These are phyloP conservation scores for Vitis rupestris DNA, from an alignment of 164 flowering plant genomes.

Conservation along the genomic window DNA sequence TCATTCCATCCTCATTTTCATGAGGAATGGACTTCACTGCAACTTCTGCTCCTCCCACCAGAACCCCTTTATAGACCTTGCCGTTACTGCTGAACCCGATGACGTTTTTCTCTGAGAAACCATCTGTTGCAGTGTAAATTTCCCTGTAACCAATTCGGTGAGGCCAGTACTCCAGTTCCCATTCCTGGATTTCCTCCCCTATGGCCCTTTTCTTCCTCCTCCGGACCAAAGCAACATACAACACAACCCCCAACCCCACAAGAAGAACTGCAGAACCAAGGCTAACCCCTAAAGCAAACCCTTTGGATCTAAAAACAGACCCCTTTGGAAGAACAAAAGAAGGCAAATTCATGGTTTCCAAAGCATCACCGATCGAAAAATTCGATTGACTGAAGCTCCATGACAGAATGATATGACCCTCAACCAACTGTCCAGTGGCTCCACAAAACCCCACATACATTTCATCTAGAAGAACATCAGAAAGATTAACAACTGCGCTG, in stretches of 20 bases:
- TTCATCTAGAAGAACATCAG: conserved; percentile 51
- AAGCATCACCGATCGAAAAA: conserved; percentile 31
- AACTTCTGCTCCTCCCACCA: conserved; percentile 28
- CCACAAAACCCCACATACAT: conserved; percentile 71
- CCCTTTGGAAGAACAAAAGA: conserved; percentile 28
- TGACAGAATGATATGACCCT: conserved; percentile 50
- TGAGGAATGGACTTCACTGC: conserved; percentile 44
- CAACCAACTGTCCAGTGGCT: conserved; percentile 44
- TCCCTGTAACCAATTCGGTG: conserved; percentile 40
- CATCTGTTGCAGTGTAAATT: conserved; percentile 34
- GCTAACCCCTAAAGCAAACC: conserved; percentile 28
- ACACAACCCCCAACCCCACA: not conserved
- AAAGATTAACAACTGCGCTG: conserved; percentile 35
- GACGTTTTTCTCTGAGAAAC: conserved; percentile 35
- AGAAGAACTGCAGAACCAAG: conserved; percentile 5
- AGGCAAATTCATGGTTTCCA: conserved; percentile 34
- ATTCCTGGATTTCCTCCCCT: conserved; percentile 33
- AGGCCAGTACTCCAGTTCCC: conserved; percentile 62
- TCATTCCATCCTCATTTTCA: conserved; percentile 30
- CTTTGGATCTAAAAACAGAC: conserved; percentile 14
- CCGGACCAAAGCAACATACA: conserved; percentile 6
- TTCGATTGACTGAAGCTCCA: conserved; percentile 65
- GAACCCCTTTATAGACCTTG: conserved; percentile 43
- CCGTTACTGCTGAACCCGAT: conserved; percentile 49
- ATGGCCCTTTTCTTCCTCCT: conserved; percentile 6